These are phyloP conservation scores for Tephrocybe sp. DNA, from an alignment of 768 basidiomycete genomes.

Conservation along the genomic window DNA sequence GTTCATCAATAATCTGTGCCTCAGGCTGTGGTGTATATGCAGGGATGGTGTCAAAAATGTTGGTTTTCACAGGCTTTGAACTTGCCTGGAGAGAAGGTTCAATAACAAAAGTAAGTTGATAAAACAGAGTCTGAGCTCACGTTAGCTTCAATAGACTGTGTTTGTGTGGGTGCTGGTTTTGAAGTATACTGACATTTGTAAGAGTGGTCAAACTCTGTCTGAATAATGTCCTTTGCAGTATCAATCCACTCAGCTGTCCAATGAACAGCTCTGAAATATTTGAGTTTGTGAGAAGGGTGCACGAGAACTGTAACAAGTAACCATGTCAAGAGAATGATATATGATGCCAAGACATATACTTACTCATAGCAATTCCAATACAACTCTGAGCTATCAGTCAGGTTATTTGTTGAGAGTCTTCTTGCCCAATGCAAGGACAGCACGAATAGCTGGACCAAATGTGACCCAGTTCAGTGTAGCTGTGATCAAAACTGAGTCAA, in stretches of 20 bases:
- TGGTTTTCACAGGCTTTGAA: background rate
- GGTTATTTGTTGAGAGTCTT: conserved; percentile 25
- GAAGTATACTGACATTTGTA: background rate
- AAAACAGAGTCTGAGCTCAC: background rate
- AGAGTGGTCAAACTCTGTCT: conserved; percentile 16
- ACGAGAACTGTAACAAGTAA: conserved; percentile 27
- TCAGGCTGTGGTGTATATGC: background rate
- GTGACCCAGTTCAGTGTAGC: background rate
- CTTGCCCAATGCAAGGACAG: conserved; percentile 21
- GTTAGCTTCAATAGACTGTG: background rate
- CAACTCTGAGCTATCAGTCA: conserved; percentile 23
- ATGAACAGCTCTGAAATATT: conserved; percentile 28
- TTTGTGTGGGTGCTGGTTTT: background rate
- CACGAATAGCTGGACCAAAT: conserved; percentile 16
- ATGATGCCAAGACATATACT: conserved; percentile 9
- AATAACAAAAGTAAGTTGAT: background rate
- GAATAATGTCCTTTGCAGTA: conserved; percentile 21
- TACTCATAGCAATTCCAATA: conserved; percentile 31
- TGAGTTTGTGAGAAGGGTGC: conserved; percentile 34
- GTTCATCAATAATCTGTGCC: conserved; percentile 16
- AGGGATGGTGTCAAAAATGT: conserved; percentile 10
- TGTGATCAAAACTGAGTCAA: conserved; percentile 23
- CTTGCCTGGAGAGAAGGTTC: background rate
- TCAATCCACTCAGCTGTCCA: conserved; percentile 32
- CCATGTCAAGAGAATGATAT: background rate